These are phyloP conservation scores for Floccularia luteovirens DNA, from an alignment of 768 basidiomycete species.

Conservation along the genomic window DNA sequence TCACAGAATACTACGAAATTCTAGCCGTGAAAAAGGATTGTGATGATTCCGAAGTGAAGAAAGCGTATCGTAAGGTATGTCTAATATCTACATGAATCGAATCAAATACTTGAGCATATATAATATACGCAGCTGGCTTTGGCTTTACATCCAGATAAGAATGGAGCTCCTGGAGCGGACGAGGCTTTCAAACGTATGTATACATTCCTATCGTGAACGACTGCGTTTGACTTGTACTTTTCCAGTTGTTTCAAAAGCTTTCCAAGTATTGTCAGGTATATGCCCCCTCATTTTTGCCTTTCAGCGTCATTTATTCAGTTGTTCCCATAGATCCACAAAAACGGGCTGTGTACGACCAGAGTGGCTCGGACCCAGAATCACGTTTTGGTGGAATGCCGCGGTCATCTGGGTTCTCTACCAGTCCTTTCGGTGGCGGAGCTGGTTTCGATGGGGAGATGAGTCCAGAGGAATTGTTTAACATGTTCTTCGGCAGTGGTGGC, in stretches of 20 bases:
- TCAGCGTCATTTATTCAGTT: background rate
- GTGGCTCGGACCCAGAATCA: slow-evolving; percentile 85
- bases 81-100: background rate
- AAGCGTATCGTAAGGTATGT: slow-evolving; percentile 90
- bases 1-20: slow-evolving; percentile 92
- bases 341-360: slow-evolving; percentile 77
- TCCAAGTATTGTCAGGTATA: slow-evolving; percentile 84
- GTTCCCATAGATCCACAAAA: slow-evolving; percentile 67
- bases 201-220: slow-evolving; percentile 5
- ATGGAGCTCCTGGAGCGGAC: slow-evolving; percentile 95
- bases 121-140: slow-evolving; percentile 59
- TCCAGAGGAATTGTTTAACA: slow-evolving; percentile 95
- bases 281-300: background rate
- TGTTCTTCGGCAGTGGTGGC: slow-evolving; percentile 87
- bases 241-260: slow-evolving; percentile 95
- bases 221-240: slow-evolving; percentile 6
- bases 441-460: slow-evolving; percentile 81
- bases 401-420: slow-evolving; percentile 40
- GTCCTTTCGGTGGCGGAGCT: slow-evolving; percentile 40
- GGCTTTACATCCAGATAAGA: slow-evolving; percentile 87
- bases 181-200: slow-evolving; percentile 94
- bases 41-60: slow-evolving; percentile 82
- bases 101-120: background rate
- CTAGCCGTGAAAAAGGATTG: slow-evolving; percentile 72
- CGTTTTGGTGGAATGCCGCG: slow-evolving; percentile 64